These are phyloP conservation scores for Podila horticola DNA, from an alignment of 192 early-diverging fungal genomes.

Conservation along the genomic window DNA sequence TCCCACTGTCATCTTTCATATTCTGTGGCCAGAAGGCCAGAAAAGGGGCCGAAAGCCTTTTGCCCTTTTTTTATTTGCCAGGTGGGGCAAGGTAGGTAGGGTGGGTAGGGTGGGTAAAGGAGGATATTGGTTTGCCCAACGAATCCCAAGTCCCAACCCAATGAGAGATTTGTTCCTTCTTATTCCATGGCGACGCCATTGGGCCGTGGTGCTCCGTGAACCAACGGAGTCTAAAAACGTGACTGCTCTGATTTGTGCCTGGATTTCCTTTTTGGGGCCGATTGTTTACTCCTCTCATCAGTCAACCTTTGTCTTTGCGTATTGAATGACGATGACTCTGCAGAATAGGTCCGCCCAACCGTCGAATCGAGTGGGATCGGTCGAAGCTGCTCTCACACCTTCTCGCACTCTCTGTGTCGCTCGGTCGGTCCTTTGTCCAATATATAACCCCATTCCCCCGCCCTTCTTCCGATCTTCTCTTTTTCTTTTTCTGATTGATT, in stretches of 20 bases:
- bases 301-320: neutral
- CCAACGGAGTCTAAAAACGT: neutral
- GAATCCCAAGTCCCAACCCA: neutral
- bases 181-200: neutral
- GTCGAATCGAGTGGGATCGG: neutral
- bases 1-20: no score
- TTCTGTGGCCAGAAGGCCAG: no score
- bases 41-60: no score
- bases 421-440: neutral
- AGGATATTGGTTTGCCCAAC: no score
- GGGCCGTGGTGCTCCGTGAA: neutral
- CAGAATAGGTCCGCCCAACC: no score
- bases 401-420: neutral
- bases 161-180: neutral
- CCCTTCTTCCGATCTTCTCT: neutral
- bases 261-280: slow-evolving; percentile 4
- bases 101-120: no score
- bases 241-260: neutral
- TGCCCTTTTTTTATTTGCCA: no score
- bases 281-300: neutral
- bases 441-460: slow-evolving; percentile 4
- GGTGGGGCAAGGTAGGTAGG: no score
- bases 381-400: neutral
- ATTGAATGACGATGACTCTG: neutral
- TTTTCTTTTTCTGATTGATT: slow-evolving; percentile 7